These are phyloP conservation scores for Kernera saxatilis DNA, from an alignment of 345 rosid genomes.

Conservation along the genomic window DNA sequence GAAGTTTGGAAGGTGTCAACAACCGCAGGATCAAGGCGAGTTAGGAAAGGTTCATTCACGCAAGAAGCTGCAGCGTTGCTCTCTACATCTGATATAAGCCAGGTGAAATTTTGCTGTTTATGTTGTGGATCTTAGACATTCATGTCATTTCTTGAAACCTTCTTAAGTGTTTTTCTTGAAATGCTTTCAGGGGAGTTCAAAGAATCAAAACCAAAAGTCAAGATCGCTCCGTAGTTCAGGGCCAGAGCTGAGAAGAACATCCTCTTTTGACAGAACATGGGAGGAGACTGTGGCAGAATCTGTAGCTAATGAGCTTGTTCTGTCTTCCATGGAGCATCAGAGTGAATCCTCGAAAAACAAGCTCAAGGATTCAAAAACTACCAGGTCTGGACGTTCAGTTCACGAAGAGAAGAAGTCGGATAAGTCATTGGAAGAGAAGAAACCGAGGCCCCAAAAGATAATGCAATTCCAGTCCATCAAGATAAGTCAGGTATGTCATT, in stretches of 20 bases:
- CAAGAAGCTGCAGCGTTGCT: slow-evolving; percentile 56
- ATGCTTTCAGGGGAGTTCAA: slow-evolving; percentile 44
- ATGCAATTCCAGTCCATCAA: slow-evolving; percentile 86
- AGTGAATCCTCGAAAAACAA: slow-evolving; percentile 64
- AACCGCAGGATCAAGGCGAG: slow-evolving; percentile 62
- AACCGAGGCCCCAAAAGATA: slow-evolving; percentile 79
- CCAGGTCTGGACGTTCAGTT: slow-evolving; percentile 66
- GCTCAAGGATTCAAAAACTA: slow-evolving; percentile 55
- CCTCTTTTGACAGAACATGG: slow-evolving; percentile 94
- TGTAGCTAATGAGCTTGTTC: slow-evolving; percentile 81
- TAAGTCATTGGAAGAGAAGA: slow-evolving; percentile 71
- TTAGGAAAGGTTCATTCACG: slow-evolving; percentile 58
- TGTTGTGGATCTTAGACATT: background rate
- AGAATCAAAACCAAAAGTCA: slow-evolving; percentile 37
- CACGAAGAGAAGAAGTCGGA: slow-evolving; percentile 79
- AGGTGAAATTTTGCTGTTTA: slow-evolving; percentile 24
- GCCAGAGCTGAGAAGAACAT: slow-evolving; percentile 78
- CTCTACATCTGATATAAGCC: slow-evolving; percentile 49
- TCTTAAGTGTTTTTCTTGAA: background rate
- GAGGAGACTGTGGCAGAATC: slow-evolving; percentile 95
- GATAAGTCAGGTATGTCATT: slow-evolving; percentile 79
- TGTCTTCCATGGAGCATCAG: slow-evolving; percentile 58
- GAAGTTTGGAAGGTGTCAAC: slow-evolving; percentile 96
- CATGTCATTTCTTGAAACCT: background rate
- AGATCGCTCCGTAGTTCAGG: slow-evolving; percentile 39